Conservation (phyloP, 1,284 basidiomycete genomes). For the Mycosarcoma mackinlayi region DNA sequence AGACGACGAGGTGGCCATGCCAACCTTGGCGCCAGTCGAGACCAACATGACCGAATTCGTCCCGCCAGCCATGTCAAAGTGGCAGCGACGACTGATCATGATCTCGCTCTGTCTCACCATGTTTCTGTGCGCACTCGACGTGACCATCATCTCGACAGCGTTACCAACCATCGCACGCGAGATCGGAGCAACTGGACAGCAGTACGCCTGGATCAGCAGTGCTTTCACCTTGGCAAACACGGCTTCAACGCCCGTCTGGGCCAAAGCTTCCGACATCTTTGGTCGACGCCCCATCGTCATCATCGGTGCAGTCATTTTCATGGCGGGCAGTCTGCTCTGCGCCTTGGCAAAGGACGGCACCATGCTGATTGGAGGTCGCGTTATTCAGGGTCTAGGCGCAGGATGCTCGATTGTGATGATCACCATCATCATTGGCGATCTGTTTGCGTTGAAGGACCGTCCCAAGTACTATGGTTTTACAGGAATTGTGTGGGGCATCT, state of each 20-base stretch:
- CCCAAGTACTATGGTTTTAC: slow-evolving; percentile 10
- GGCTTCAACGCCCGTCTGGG: slow-evolving; percentile 9
- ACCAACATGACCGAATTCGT: slow-evolving; percentile 4
- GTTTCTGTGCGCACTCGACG: slow-evolving; percentile 7
- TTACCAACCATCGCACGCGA: slow-evolving; percentile 7
- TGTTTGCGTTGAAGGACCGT: slow-evolving; percentile 7
- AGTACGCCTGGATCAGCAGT: slow-evolving; percentile 12
- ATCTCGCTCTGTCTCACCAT: slow-evolving; percentile 8
- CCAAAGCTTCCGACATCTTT: slow-evolving; percentile 11
- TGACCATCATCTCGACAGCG: slow-evolving; percentile 12
- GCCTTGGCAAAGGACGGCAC: not conserved
- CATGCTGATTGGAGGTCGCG: slow-evolving; percentile 6
- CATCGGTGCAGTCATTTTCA: slow-evolving; percentile 2
- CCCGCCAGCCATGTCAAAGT: not conserved
- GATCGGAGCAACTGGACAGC: not conserved
- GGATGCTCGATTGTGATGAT: slow-evolving; percentile 9
- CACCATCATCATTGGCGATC: slow-evolving; percentile 10
- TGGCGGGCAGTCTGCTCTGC: slow-evolving; percentile 1
- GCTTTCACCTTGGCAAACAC: slow-evolving; percentile 7
- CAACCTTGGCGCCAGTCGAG: slow-evolving; percentile 4
- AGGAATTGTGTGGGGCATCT: slow-evolving; percentile 10
- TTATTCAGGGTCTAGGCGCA: slow-evolving; percentile 4
- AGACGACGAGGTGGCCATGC: not conserved
- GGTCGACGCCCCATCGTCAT: slow-evolving; percentile 3
- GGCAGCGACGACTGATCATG: slow-evolving; percentile 7